Conservation (phyloP, 2,329 filamentous ascomycete species). For the Cytospora piceae region DNA sequence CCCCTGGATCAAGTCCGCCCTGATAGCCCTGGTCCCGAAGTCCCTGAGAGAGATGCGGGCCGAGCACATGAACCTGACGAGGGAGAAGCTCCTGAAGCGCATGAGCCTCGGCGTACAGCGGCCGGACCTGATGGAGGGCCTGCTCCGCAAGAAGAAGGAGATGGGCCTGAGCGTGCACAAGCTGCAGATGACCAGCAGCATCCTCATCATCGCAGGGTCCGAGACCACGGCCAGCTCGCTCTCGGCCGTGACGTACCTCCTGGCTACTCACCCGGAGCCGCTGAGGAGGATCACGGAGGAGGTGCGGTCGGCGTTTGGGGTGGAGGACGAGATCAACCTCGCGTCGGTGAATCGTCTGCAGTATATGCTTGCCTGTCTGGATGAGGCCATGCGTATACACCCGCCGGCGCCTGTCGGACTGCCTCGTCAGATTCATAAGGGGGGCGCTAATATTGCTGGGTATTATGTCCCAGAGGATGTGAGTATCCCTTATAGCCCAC, state of each 20-base stretch:
- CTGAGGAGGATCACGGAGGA: conserved; percentile 41
- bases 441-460: conserved; percentile 26
- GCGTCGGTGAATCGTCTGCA: conserved; percentile 34
- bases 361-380: conserved; percentile 43
- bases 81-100: conserved; percentile 25
- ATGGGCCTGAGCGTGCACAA: conserved; percentile 1
- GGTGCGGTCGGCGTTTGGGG: conserved; percentile 40
- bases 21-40: conserved; percentile 13
- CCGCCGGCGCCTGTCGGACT: conserved; percentile 34
- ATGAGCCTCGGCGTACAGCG: conserved; percentile 21
- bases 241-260: conserved; percentile 29
- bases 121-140: conserved; percentile 26
- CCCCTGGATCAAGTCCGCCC: conserved; percentile 7
- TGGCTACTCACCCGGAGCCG: conserved; percentile 34
- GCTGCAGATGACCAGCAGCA: conserved; percentile 7
- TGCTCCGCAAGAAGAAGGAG: conserved; percentile 23
- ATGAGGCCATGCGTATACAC: conserved; percentile 45
- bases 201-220: conserved; percentile 25
- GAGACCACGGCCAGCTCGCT: conserved; percentile 31
- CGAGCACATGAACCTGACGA: conserved; percentile 22
- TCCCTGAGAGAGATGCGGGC: conserved; percentile 6
- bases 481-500: neutral
- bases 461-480: conserved; percentile 26
- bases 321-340: conserved; percentile 41
- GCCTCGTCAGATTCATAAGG: conserved; percentile 21